phyloP scores from a whole-genome alignment of 768 basidiomycete genomes.

The Gymnopilus dilepis region DNA sequence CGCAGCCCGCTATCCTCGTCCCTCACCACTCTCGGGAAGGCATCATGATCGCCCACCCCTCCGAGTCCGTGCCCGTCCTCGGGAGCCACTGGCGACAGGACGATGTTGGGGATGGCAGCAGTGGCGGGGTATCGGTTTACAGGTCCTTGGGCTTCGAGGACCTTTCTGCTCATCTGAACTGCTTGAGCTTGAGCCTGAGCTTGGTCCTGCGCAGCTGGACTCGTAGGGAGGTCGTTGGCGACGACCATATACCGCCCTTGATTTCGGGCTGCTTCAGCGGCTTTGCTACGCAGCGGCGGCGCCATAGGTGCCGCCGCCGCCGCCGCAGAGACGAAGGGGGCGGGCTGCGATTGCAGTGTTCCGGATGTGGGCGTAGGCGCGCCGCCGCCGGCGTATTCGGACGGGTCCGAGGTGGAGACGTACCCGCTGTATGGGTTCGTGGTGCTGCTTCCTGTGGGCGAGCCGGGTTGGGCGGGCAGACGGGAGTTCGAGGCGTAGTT shows the following conservation, averaged over 20 bases:
- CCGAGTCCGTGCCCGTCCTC: no score
- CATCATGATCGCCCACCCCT: no score
- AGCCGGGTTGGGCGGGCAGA: neutral
- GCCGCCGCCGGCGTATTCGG: neutral
- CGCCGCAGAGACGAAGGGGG: neutral
- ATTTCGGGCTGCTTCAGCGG: neutral
- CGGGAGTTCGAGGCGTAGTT: neutral
- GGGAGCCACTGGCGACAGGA: no score
- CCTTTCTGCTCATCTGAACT: neutral
- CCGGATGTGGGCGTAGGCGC: neutral
- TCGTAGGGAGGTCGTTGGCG: neutral
- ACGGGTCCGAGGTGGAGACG: neutral
- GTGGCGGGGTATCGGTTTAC: no score
- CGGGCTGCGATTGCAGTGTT: neutral
- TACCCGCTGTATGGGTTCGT: neutral
- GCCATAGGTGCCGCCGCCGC: neutral
- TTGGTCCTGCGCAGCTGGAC: no score
- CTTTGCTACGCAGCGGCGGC: neutral
- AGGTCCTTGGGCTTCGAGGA: neutral
- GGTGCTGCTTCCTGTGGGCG: neutral
- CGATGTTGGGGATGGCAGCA: no score
- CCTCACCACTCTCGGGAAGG: neutral
- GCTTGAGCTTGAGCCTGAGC: neutral
- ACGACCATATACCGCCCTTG: neutral
- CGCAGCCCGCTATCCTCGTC: constrained; percentile 11